phyloP scores from a whole-genome alignment of 805 yeast genomes.

The Yueomyces sinensis region DNA sequence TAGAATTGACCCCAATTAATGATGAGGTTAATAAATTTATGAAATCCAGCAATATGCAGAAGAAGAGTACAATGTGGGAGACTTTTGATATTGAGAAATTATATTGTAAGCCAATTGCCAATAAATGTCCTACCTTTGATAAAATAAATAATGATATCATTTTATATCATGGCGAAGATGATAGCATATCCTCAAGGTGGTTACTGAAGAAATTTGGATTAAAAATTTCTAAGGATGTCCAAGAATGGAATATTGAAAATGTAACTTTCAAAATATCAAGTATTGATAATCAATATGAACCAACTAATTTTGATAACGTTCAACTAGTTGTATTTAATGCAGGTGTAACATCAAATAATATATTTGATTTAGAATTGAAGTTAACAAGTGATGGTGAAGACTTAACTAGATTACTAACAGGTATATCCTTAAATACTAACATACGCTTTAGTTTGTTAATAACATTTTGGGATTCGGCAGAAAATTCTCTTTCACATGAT shows the following conservation, averaged over 20 bases:
- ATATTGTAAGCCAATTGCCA: slow-evolving; percentile 6
- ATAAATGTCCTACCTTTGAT: slow-evolving; percentile 1
- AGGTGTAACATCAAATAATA: slow-evolving; percentile 22
- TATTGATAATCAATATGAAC: slow-evolving; percentile 13
- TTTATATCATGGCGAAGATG: slow-evolving; percentile 8
- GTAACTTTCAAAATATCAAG: slow-evolving; percentile 11
- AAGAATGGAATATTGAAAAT: slow-evolving; percentile 1
- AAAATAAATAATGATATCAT: slow-evolving; percentile 7
- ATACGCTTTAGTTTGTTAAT: slow-evolving; percentile 23
- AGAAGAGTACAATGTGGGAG: slow-evolving; percentile 33
- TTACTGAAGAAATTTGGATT: slow-evolving; percentile 23
- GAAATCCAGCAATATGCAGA: slow-evolving; percentile 18
- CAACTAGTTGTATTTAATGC: slow-evolving; percentile 27
- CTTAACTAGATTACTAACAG: slow-evolving; percentile 24
- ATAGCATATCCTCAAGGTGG: slow-evolving; percentile 15
- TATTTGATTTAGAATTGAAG: slow-evolving; percentile 24
- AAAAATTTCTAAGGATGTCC: slow-evolving; percentile 1
- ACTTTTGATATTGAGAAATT: slow-evolving; percentile 30
- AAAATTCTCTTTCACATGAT: slow-evolving; percentile 10
- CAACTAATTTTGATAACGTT: slow-evolving; percentile 15
- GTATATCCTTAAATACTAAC: slow-evolving; percentile 23
- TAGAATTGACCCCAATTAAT: slow-evolving; percentile 12
- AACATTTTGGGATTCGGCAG: slow-evolving; percentile 30
- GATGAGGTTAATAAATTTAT: slow-evolving; percentile 20
- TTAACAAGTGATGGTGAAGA: slow-evolving; percentile 23